Percentiles rank a stretch among this genome's conserved stretches.
Evolutionary conservation across 371 early-diverging fungal species (phyloP).

Genomic region (Capillidium rhysosporum): DNA sequence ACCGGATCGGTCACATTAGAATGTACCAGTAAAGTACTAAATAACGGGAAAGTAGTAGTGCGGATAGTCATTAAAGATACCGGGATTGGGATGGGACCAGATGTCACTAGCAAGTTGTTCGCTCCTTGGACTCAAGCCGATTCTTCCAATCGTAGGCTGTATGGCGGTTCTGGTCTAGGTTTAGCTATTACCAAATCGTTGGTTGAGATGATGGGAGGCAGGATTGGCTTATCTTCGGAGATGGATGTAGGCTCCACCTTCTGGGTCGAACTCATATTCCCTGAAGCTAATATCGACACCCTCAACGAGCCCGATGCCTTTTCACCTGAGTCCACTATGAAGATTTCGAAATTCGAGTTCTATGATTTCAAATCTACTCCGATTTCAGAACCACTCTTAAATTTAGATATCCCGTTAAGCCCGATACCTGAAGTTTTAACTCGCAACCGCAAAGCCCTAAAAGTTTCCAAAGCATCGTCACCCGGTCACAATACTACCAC

Average conservation of each 20-base stretch:
- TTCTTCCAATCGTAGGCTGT: slow-evolving; percentile 25
- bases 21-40: neutral
- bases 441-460: neutral
- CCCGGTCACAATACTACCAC: neutral
- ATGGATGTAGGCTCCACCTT: slow-evolving; percentile 15
- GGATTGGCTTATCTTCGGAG: slow-evolving; percentile 12
- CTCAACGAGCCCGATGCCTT: neutral
- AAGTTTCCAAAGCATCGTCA: neutral
- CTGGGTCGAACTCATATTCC: slow-evolving; percentile 14
- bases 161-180: slow-evolving; percentile 28
- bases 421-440: neutral
- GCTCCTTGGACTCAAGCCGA: slow-evolving; percentile 43
- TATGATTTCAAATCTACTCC: neutral
- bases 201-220: slow-evolving; percentile 32
- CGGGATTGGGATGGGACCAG: slow-evolving; percentile 34
- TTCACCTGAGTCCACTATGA: slow-evolving; percentile 1
- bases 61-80: slow-evolving; percentile 23
- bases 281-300: neutral
- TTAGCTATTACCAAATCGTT: slow-evolving; percentile 26
- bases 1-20: slow-evolving; percentile 14
- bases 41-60: neutral
- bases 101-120: slow-evolving; percentile 26
- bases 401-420: neutral
- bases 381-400: no score
- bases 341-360: neutral